Percentiles rank a stretch among this genome's conserved stretches.
phyloP scores from a whole-genome alignment of 2,329 filamentous ascomycete species.

The Aspergillus versicolor region DNA sequence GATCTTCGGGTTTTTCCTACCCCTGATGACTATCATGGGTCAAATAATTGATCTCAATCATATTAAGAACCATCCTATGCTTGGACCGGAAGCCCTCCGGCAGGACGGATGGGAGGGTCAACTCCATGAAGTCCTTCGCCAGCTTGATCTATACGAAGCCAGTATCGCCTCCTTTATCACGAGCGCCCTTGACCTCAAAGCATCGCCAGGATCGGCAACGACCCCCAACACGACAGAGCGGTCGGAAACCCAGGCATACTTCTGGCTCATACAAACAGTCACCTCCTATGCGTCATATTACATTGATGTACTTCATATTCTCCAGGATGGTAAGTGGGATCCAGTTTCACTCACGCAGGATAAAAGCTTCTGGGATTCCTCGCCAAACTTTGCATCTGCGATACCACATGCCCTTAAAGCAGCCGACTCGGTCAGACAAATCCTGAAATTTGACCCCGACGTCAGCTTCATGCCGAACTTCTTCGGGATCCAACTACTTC shows the following conservation, averaged over 20 bases:
- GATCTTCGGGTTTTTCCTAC: constrained; percentile 88
- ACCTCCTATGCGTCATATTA: constrained; percentile 87
- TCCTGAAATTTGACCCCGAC: constrained; percentile 86
- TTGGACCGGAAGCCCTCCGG: constrained; percentile 70
- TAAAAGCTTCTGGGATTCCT: constrained; percentile 90
- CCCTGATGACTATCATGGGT: constrained; percentile 87
- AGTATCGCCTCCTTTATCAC: constrained; percentile 57
- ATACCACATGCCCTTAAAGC: constrained; percentile 86
- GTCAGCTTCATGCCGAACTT: constrained; percentile 97
- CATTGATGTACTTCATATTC: constrained; percentile 87
- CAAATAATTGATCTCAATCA: constrained; percentile 89
- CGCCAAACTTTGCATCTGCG: constrained; percentile 80
- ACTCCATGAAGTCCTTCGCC: constrained; percentile 71
- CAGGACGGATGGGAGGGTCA: constrained; percentile 78
- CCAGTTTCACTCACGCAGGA: constrained; percentile 87
- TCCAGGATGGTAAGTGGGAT: constrained; percentile 93
- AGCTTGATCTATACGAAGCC: constrained; percentile 76
- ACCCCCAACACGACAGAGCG: constrained; percentile 55
- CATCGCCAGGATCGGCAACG: constrained; percentile 49
- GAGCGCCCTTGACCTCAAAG: constrained; percentile 24
- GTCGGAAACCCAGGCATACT: constrained; percentile 29
- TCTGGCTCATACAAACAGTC: constrained; percentile 74
- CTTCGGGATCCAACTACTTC: constrained; percentile 88
- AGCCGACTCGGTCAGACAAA: constrained; percentile 80
- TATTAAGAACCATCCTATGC: constrained; percentile 80